Percentiles rank a stretch among this genome's conserved stretches.
Conservation (phyloP, 1,139 yeast genomes). For the Trichomonascaceae sp. region DNA sequence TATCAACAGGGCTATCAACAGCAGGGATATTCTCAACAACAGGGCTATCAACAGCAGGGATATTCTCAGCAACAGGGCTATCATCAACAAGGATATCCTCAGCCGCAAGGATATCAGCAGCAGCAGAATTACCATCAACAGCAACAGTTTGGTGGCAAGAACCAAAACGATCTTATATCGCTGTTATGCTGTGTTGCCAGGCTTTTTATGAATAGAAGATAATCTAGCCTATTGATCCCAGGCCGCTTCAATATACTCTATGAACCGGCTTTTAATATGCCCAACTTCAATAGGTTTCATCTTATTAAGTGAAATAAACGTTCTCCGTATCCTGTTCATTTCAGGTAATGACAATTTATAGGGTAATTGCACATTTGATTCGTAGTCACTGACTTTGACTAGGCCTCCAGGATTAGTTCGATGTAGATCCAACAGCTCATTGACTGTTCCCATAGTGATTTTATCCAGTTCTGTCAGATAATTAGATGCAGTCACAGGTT, state of each 20-base stretch:
- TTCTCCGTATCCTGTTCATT: conserved; percentile 75
- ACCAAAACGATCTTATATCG: not conserved
- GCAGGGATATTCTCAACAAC: conserved; percentile 6
- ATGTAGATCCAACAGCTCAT: conserved; percentile 54
- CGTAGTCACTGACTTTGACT: conserved; percentile 36
- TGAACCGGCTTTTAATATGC: conserved; percentile 65
- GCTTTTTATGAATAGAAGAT: conserved; percentile 3
- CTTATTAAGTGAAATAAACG: conserved; percentile 71
- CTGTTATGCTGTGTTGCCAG: conserved; percentile 3
- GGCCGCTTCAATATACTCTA: conserved; percentile 61
- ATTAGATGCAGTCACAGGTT: conserved; percentile 74
- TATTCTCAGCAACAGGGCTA: conserved; percentile 16
- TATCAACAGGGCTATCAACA: conserved; percentile 12
- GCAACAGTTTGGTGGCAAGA: conserved; percentile 19
- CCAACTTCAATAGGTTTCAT: conserved; percentile 62
- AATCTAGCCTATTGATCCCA: conserved; percentile 13
- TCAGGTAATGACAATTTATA: conserved; percentile 45
- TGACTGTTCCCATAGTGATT: conserved; percentile 59
- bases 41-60: conserved; percentile 11
- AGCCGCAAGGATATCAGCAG: conserved; percentile 1
- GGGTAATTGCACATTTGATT: conserved; percentile 55
- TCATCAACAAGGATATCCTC: conserved; percentile 6
- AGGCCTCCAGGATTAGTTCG: conserved; percentile 51
- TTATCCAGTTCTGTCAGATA: conserved; percentile 76
- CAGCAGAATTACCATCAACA: conserved; percentile 19